These are phyloP conservation scores for Ulvella scutata DNA, from an alignment of 139 green algal genomes.

Conservation along the genomic window DNA sequence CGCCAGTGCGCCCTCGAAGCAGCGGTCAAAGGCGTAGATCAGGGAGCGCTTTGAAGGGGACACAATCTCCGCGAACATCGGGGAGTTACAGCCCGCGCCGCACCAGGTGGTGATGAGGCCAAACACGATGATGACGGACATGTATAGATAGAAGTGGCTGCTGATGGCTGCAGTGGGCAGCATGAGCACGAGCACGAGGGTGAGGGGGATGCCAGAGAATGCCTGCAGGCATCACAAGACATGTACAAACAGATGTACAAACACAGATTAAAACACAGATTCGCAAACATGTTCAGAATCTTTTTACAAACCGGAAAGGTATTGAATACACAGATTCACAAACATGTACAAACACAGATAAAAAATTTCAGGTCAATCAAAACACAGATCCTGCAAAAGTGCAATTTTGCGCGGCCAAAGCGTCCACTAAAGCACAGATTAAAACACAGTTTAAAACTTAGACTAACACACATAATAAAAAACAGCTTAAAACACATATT, in stretches of 20 bases:
- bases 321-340: too few relatives aligned
- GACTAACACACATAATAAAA: too few relatives aligned
- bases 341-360: too few relatives aligned
- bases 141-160: constrained; percentile 19
- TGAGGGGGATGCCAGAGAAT: constrained; percentile 36
- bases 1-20: constrained; percentile 31
- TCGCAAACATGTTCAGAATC: neutral
- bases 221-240: neutral
- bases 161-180: constrained; percentile 19
- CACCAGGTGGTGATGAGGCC: constrained; percentile 53
- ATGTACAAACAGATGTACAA: too few relatives aligned
- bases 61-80: constrained; percentile 76
- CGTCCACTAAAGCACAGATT: too few relatives aligned
- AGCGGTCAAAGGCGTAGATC: constrained; percentile 72
- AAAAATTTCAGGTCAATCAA: too few relatives aligned
- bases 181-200: constrained; percentile 38
- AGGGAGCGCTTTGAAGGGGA: constrained; percentile 41
- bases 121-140: constrained; percentile 31
- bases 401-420: too few relatives aligned
- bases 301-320: too few relatives aligned
- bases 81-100: constrained; percentile 38
- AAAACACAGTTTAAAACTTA: too few relatives aligned
- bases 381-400: too few relatives aligned
- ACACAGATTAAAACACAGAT: neutral
- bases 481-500: too few relatives aligned